A percentile compares a stretch with the other conserved stretches of the same genome.
These are phyloP conservation scores for Rhizopogon salebrosus DNA, from an alignment of 768 basidiomycete species.

Conservation along the genomic window DNA sequence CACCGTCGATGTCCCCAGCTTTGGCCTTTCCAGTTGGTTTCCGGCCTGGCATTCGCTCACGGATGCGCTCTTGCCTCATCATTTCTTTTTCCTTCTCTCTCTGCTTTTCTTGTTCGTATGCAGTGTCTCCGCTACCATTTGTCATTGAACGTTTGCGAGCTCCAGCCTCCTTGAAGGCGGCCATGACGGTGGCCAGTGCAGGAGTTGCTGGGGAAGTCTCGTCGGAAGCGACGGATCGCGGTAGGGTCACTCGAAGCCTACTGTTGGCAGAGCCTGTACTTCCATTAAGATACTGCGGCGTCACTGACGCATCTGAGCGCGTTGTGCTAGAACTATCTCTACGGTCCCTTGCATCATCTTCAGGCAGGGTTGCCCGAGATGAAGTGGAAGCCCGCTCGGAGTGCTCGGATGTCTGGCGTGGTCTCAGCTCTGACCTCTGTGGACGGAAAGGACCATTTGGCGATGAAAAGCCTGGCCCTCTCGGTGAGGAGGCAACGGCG, in stretches of 20 bases:
- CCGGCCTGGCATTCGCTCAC: slow-evolving; percentile 60
- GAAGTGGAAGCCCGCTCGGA: slow-evolving; percentile 46
- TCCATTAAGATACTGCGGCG: slow-evolving; percentile 28
- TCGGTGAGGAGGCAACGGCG: slow-evolving; percentile 33
- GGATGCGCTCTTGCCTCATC: slow-evolving; percentile 62
- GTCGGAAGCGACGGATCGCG: slow-evolving; percentile 7
- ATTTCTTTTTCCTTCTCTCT: slow-evolving; percentile 61
- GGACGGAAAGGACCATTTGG: slow-evolving; percentile 57
- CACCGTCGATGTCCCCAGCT: slow-evolving; percentile 84
- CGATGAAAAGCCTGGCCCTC: slow-evolving; percentile 34
- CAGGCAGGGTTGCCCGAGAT: slow-evolving; percentile 25
- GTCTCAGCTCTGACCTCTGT: slow-evolving; percentile 61
- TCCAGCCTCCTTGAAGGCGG: slow-evolving; percentile 63
- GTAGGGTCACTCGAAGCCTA: slow-evolving; percentile 13
- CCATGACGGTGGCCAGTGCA: slow-evolving; percentile 50
- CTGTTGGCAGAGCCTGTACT: slow-evolving; percentile 12
- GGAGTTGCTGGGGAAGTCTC: slow-evolving; percentile 33
- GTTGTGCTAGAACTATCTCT: slow-evolving; percentile 50
- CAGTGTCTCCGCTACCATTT: slow-evolving; percentile 47
- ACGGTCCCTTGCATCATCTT: slow-evolving; percentile 26
- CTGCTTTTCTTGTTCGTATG: slow-evolving; percentile 54
- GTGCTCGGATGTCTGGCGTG: slow-evolving; percentile 47
- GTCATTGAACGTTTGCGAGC: slow-evolving; percentile 50
- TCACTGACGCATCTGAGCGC: slow-evolving; percentile 38
- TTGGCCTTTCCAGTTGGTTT: slow-evolving; percentile 47